Base-by-base conservation (phyloP, 257 asterid genomes). In the Henckelia pumila region DNA sequence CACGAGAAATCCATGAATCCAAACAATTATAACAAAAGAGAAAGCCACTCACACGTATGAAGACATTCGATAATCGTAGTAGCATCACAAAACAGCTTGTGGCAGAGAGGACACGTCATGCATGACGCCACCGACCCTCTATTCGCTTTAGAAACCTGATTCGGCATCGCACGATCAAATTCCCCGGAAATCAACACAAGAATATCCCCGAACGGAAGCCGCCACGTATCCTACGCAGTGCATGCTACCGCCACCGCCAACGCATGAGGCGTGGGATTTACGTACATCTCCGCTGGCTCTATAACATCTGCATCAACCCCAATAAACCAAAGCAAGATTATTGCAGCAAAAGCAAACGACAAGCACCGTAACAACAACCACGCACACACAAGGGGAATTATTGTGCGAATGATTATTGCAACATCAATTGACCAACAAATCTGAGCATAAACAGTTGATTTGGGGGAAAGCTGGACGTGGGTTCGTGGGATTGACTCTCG, bases 91-190 rank as follows among this genome's bases (percentile, higher is more conserved):
- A 81, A 65, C 72, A 83, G 83, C 75, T 74, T 83, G 71, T 71
- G 74, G 71, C 92, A 86, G 73, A 86, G 74, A 30, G 75, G 81
- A 75, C 92, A 86, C 65, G 86, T 81, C 89, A 86, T 81, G 86
- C 83, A 79, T 83, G 92, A 78, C 78, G 68, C 84, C 77, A 83
- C 66, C 70, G 77, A 76, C 63, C 75, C 89, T 62, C 84, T 71
- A 74, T 61, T 71, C 53, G 81, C 77, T 75, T 56, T 74, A 63
- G 71, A 77, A 73, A 70, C 69, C 66, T 70, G 80, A 23, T 72
- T 79, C 81, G 83, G 60, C 88, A 80, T 83, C 81, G 40, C 68
- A 64, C 71, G 7, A 70, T 28, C 76, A 53, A 60, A 75, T 77
- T 61, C 75, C 76, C 64, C 17, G 59, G 3, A 58, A 79, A 74